Conservation (phyloP, 805 yeast species). For the Alloascoidea hylecoeti region DNA sequence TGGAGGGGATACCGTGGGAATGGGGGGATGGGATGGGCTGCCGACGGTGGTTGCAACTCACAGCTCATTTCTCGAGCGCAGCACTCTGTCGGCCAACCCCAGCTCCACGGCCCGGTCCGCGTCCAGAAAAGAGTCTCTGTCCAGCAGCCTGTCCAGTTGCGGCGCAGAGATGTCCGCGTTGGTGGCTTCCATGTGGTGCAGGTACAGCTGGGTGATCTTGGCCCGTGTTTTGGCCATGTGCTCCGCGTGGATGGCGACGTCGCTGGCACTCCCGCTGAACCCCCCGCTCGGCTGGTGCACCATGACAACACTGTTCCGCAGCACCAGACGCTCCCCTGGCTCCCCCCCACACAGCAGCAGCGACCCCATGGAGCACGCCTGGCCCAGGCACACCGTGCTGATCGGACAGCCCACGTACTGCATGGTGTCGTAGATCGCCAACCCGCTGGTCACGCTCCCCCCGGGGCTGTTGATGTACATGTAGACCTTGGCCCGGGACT, state of each 20-base stretch:
- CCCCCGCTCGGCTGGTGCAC: slow-evolving; percentile 21
- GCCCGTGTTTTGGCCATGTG: slow-evolving; percentile 17
- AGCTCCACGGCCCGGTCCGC: slow-evolving; percentile 17
- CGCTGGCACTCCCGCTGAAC: slow-evolving; percentile 17
- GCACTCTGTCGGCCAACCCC: slow-evolving; percentile 20
- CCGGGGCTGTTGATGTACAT: slow-evolving; percentile 19
- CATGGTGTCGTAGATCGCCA: slow-evolving; percentile 21
- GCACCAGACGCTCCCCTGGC: slow-evolving; percentile 14
- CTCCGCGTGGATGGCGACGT: slow-evolving; percentile 20
- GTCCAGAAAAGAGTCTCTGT: slow-evolving; percentile 12
- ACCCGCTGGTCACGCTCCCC: slow-evolving; percentile 19
- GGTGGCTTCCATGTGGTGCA: slow-evolving; percentile 16
- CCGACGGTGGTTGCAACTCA: too few relatives aligned
- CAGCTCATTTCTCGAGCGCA: too few relatives aligned
- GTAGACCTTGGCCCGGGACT: slow-evolving; percentile 8
- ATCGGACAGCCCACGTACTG: slow-evolving; percentile 19
- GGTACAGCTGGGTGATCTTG: slow-evolving; percentile 14
- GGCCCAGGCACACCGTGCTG: slow-evolving; percentile 20
- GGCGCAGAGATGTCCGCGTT: slow-evolving; percentile 34
- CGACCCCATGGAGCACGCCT: slow-evolving; percentile 21
- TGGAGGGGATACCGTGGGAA: too few relatives aligned
- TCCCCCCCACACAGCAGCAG: slow-evolving; percentile 17
- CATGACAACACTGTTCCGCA: slow-evolving; percentile 20
- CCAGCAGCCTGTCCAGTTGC: too few relatives aligned
- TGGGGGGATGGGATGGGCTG: too few relatives aligned